Percentiles rank a stretch among this genome's conserved stretches.
Conservation (phyloP, 768 basidiomycete genomes). For the Termitomyces sp. region DNA sequence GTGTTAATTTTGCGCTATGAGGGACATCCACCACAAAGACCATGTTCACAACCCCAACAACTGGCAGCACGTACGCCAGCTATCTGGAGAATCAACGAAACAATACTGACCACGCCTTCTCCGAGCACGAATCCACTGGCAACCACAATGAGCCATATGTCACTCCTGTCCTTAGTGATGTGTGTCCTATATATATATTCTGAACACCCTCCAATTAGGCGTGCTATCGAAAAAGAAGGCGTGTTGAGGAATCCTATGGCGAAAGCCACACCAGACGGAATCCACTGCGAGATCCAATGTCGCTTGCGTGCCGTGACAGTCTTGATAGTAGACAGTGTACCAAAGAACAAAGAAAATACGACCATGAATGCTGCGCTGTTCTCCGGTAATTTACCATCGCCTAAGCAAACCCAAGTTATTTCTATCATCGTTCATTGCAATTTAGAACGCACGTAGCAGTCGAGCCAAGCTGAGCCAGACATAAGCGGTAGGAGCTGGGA, state of each 20-base stretch:
- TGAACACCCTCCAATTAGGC: conserved; percentile 81
- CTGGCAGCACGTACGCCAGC: conserved; percentile 70
- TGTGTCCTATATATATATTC: conserved; percentile 65
- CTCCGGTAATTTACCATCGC: conserved; percentile 78
- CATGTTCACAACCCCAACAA: conserved; percentile 84
- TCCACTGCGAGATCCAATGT: conserved; percentile 61
- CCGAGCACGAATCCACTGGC: conserved; percentile 96
- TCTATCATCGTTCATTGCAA: not conserved
- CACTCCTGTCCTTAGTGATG: conserved; percentile 45
- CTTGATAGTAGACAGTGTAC: conserved; percentile 61
- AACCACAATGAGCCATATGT: conserved; percentile 77
- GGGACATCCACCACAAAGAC: conserved; percentile 67
- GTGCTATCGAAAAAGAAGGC: conserved; percentile 89
- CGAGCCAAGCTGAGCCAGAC: conserved; percentile 84
- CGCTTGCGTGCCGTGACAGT: conserved; percentile 45
- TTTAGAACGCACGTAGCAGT: conserved; percentile 53
- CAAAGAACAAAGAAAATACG: conserved; percentile 68
- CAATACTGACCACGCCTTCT: conserved; percentile 85
- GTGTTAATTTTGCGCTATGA: no score
- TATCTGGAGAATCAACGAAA: conserved; percentile 70
- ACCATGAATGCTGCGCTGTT: conserved; percentile 77
- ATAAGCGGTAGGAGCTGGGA: conserved; percentile 92
- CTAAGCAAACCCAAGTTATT: conserved; percentile 32
- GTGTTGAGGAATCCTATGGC: conserved; percentile 96
- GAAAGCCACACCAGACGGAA: conserved; percentile 92